A percentile compares a stretch with the other conserved stretches of the same genome.
phyloP scores from a whole-genome alignment of 164 flowering plant genomes.

The Vitis labrusca region DNA sequence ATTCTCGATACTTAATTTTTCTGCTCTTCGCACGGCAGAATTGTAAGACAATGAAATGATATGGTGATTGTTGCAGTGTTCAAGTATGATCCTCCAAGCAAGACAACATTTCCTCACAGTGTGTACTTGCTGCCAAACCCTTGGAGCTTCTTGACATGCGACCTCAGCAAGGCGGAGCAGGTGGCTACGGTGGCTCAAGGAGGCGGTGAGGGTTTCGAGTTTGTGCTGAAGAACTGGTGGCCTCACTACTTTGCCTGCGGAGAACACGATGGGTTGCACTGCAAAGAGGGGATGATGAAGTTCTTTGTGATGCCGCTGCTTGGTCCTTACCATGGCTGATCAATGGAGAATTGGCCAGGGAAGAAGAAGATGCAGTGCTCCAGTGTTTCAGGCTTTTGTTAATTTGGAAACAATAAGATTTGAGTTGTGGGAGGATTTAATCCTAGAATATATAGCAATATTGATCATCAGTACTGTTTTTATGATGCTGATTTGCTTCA shows the following conservation, averaged over 20 bases:
- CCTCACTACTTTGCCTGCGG: conserved; percentile 45
- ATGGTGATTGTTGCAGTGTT: conserved; percentile 25
- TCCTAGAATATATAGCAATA: too few relatives aligned
- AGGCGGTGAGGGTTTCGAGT: conserved; percentile 34
- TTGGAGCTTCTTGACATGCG: conserved; percentile 31
- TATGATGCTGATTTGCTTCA: too few relatives aligned
- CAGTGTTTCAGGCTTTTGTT: too few relatives aligned
- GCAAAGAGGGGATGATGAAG: conserved; percentile 41
- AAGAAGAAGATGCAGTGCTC: too few relatives aligned
- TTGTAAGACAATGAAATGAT: too few relatives aligned
- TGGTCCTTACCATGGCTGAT: background rate
- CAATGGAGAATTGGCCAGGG: too few relatives aligned
- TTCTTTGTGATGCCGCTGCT: conserved; percentile 26
- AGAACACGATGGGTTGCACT: conserved; percentile 29
- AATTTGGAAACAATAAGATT: too few relatives aligned
- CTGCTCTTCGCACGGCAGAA: too few relatives aligned
- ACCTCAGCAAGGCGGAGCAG: conserved; percentile 27
- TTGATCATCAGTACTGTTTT: too few relatives aligned
- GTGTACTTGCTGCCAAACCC: conserved; percentile 33
- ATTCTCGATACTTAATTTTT: too few relatives aligned
- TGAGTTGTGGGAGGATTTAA: too few relatives aligned
- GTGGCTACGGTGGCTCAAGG: conserved; percentile 32
- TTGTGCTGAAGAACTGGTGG: conserved; percentile 21
- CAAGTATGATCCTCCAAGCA: conserved; percentile 39
- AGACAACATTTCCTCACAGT: conserved; percentile 27